Evolutionary conservation across 1,284 basidiomycete species (phyloP).

Genomic region (Pholiota adiposa): DNA sequence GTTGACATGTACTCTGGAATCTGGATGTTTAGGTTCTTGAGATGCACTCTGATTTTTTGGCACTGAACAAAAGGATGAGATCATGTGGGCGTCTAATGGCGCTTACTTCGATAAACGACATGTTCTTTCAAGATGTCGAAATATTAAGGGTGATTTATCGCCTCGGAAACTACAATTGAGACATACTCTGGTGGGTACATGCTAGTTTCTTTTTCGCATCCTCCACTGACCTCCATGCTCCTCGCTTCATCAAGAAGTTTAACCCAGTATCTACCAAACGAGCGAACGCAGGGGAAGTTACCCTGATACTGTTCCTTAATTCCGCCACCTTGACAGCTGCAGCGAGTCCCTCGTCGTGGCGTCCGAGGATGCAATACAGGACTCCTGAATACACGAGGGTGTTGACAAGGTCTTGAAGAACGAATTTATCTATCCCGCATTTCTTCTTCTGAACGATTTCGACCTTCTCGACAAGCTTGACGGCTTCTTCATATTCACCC

Average conservation of each 20-base stretch:
- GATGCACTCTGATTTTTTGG: no score
- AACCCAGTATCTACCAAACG: background rate
- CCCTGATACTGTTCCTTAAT: background rate
- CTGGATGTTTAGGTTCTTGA: no score
- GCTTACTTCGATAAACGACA: no score
- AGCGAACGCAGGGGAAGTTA: background rate
- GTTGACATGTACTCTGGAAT: no score
- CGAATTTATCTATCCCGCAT: background rate
- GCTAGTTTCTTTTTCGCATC: background rate
- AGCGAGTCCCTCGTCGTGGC: background rate
- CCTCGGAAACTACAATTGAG: background rate
- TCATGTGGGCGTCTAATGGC: no score
- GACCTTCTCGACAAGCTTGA: background rate
- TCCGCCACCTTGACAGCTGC: background rate
- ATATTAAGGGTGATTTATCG: no score
- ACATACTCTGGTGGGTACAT: background rate
- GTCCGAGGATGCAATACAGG: background rate
- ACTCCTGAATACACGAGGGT: background rate
- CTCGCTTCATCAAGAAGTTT: background rate
- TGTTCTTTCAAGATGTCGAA: no score
- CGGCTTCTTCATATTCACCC: background rate
- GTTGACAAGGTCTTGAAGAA: background rate
- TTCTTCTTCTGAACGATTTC: background rate
- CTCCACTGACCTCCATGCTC: background rate
- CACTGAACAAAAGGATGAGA: no score